A percentile compares a stretch with the other conserved stretches of the same genome.
Evolutionary conservation across 805 yeast species (phyloP).

Genomic region (Pichia manshurica): DNA sequence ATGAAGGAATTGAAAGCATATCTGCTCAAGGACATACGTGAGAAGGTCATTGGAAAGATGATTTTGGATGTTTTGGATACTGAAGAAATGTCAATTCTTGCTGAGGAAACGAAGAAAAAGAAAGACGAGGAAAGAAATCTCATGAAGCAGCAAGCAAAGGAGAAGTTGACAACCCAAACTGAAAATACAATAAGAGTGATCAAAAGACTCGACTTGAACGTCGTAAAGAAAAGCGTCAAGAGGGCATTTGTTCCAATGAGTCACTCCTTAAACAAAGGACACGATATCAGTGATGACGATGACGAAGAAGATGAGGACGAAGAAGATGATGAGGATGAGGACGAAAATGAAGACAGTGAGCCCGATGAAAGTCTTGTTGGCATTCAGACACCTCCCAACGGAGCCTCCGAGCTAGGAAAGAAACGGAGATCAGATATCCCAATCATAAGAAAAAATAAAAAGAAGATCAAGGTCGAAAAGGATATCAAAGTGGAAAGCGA

Average conservation of each 20-base stretch:
- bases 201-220: conserved; percentile 12
- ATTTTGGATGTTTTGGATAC: conserved; percentile 57
- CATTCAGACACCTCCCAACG: not conserved
- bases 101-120: conserved; percentile 21
- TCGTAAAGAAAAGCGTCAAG: conserved; percentile 9
- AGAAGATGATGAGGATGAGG: not conserved
- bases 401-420: not conserved
- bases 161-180: conserved; percentile 8
- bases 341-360: conserved; percentile 6
- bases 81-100: conserved; percentile 34
- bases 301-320: conserved; percentile 16
- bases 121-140: conserved; percentile 15
- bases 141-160: conserved; percentile 10
- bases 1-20: conserved; percentile 59
- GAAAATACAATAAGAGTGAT: conserved; percentile 8
- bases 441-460: not conserved
- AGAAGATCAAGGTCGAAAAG: not conserved
- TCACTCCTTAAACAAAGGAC: conserved; percentile 43
- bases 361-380: not conserved
- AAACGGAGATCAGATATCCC: not conserved
- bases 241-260: conserved; percentile 37
- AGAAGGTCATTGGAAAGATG: conserved; percentile 63
- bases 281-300: conserved; percentile 17
- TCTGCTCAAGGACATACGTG: conserved; percentile 66
- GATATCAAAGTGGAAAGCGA: not conserved